Percentiles rank a stretch among this genome's conserved stretches.
phyloP scores from a whole-genome alignment of 495 filamentous ascomycete genomes.

The Annulohypoxylon maeteangense region DNA sequence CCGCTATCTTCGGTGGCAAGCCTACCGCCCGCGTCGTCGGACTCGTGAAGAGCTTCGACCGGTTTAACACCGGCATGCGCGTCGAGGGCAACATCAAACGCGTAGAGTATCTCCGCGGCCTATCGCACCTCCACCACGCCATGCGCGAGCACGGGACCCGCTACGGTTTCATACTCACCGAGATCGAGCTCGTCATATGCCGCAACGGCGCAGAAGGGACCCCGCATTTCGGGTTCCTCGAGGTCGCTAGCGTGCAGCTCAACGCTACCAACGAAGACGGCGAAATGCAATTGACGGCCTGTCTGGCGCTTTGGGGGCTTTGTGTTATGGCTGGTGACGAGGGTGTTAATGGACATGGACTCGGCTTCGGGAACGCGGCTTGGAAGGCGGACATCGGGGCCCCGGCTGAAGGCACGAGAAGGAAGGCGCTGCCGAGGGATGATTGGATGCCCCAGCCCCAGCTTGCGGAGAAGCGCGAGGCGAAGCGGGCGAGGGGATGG shows the following conservation, averaged over 20 bases:
- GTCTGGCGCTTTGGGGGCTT: constrained; percentile 63
- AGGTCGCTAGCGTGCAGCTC: constrained; percentile 73
- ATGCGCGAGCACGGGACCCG: constrained; percentile 94
- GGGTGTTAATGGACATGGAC: constrained; percentile 20
- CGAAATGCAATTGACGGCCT: constrained; percentile 65
- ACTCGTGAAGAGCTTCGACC: constrained; percentile 86
- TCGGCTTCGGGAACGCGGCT: constrained; percentile 58
- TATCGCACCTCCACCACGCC: constrained; percentile 83
- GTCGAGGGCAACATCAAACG: constrained; percentile 80
- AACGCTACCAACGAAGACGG: constrained; percentile 48
- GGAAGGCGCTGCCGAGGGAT: constrained; percentile 77
- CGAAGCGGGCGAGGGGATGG: constrained; percentile 85
- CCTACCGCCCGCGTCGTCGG: constrained; percentile 84
- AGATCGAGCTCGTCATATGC: constrained; percentile 92
- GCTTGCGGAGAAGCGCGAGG: constrained; percentile 82
- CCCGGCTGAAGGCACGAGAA: constrained; percentile 77
- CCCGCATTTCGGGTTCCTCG: constrained; percentile 86
- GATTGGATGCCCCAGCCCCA: constrained; percentile 89
- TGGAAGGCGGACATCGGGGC: constrained; percentile 84
- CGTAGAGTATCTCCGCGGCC: constrained; percentile 84
- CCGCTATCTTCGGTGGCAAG: constrained; percentile 73
- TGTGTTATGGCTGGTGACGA: constrained; percentile 86
- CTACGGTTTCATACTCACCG: constrained; percentile 94
- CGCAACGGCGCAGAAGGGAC: constrained; percentile 77
- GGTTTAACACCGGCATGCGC: constrained; percentile 95